phyloP scores from a whole-genome alignment of 1,139 yeast species.

The Nakaseomyces delphensis region DNA sequence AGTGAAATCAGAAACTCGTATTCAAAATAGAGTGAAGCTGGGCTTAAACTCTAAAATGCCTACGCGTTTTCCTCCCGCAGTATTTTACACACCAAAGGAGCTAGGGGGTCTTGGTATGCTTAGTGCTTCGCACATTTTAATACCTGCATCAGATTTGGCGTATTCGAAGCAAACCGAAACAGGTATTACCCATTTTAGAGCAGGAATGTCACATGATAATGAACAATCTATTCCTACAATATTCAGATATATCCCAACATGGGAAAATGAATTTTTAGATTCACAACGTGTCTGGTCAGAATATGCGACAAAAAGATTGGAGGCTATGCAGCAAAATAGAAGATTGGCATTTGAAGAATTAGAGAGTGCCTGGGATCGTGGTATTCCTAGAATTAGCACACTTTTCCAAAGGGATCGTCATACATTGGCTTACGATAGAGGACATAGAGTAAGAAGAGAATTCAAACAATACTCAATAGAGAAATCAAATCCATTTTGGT shows the following conservation, averaged over 20 bases:
- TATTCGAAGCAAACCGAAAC: conserved; percentile 94
- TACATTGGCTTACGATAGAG: conserved; percentile 90
- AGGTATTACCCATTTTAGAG: conserved; percentile 88
- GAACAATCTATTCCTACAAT: conserved; percentile 86
- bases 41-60: conserved; percentile 99
- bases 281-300: conserved; percentile 98
- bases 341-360: conserved; percentile 86
- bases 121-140: conserved; percentile 90
- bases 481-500: conserved; percentile 86
- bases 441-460: conserved; percentile 75
- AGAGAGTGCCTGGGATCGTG: conserved; percentile 93
- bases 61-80: conserved; percentile 96
- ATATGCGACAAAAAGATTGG: conserved; percentile 81
- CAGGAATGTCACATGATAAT: conserved; percentile 80
- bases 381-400: conserved; percentile 92
- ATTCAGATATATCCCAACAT: conserved; percentile 82
- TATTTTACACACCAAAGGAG: conserved; percentile 94
- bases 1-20: conserved; percentile 86
- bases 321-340: conserved; percentile 78
- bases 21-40: conserved; percentile 89
- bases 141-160: conserved; percentile 84
- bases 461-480: conserved; percentile 67
- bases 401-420: conserved; percentile 92
- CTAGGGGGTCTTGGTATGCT: conserved; percentile 97
- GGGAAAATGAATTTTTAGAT: conserved; percentile 95